These are phyloP conservation scores for Geranomyces variabilis DNA, from an alignment of 192 early-diverging fungal species.

Conservation along the genomic window DNA sequence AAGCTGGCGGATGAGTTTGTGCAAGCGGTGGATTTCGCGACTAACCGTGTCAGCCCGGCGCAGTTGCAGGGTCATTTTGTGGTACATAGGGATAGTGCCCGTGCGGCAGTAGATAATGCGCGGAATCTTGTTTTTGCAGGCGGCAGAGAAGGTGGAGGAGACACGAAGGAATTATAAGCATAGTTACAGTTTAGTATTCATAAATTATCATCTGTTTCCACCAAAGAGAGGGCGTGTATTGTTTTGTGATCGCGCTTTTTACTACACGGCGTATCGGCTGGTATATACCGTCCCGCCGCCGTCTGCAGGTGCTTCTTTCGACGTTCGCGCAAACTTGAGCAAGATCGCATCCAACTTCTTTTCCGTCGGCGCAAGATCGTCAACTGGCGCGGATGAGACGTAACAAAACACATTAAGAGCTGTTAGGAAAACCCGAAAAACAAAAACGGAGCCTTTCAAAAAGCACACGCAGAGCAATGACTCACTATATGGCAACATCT, in stretches of 20 bases:
- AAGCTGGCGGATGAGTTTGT: conserved; percentile 72
- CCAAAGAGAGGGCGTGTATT: too few relatives aligned
- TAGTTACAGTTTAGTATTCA: too few relatives aligned
- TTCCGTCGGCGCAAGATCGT: conserved; percentile 42
- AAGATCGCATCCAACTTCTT: conserved; percentile 47
- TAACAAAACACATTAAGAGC: too few relatives aligned
- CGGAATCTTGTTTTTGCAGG: conserved; percentile 24
- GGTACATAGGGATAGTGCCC: conserved; percentile 74
- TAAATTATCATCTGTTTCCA: too few relatives aligned
- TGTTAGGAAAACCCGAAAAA: too few relatives aligned
- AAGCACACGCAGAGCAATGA: too few relatives aligned
- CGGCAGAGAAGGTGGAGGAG: too few relatives aligned
- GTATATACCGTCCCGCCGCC: conserved; percentile 25
- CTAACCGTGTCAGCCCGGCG: conserved; percentile 70
- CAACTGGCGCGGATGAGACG: too few relatives aligned
- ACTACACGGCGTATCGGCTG: conserved; percentile 6
- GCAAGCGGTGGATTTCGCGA: neutral
- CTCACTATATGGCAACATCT: conserved; percentile 46
- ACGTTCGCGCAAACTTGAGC: conserved; percentile 43
- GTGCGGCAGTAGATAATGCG: conserved; percentile 65
- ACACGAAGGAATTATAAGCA: too few relatives aligned
- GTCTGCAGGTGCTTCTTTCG: neutral
- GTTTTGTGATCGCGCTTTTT: neutral
- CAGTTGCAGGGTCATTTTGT: conserved; percentile 97
- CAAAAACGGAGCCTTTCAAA: too few relatives aligned